Evolutionary conservation across 2,329 filamentous ascomycete species (phyloP).

Genomic region (Sarocladium strictum): DNA sequence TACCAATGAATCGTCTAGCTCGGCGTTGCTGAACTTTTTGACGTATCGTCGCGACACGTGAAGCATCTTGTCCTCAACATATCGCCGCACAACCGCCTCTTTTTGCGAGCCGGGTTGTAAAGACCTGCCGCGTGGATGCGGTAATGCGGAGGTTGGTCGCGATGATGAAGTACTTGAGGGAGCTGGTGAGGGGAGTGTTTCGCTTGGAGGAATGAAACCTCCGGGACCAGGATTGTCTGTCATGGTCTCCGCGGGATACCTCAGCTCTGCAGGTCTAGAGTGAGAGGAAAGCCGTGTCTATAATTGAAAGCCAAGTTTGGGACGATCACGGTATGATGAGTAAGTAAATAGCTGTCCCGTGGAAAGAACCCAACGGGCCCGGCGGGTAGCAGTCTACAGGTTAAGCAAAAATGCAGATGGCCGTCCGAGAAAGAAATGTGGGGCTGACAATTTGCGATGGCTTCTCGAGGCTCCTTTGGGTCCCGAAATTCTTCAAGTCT

Average conservation of each 20-base stretch:
- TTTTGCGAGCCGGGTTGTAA: conserved; percentile 52
- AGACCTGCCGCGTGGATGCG: conserved; percentile 47
- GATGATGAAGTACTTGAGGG: conserved; percentile 41
- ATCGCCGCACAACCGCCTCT: conserved; percentile 54
- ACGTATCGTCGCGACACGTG: conserved; percentile 52
- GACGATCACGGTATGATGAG: too few species aligned
- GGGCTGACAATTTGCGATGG: neutral
- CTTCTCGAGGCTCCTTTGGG: neutral
- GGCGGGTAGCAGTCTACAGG: too few species aligned
- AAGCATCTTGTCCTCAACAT: conserved; percentile 46
- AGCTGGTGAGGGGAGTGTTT: conserved; percentile 46
- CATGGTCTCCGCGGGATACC: neutral
- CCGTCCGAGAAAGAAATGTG: too few species aligned
- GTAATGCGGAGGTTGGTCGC: conserved; percentile 35
- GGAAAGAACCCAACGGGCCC: too few species aligned
- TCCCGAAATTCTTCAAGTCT: conserved; percentile 3
- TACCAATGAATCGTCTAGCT: conserved; percentile 39
- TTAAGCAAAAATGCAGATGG: too few species aligned
- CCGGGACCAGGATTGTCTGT: conserved; percentile 24
- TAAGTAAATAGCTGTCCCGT: too few species aligned
- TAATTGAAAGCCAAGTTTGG: neutral
- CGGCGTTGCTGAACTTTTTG: conserved; percentile 48
- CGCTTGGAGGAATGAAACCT: conserved; percentile 42
- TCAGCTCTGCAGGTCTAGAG: too few species aligned
- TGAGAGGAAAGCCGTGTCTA: neutral